Conservation (phyloP, 2,329 filamentous ascomycete species). For the Hymenoscyphus fraxineus region DNA sequence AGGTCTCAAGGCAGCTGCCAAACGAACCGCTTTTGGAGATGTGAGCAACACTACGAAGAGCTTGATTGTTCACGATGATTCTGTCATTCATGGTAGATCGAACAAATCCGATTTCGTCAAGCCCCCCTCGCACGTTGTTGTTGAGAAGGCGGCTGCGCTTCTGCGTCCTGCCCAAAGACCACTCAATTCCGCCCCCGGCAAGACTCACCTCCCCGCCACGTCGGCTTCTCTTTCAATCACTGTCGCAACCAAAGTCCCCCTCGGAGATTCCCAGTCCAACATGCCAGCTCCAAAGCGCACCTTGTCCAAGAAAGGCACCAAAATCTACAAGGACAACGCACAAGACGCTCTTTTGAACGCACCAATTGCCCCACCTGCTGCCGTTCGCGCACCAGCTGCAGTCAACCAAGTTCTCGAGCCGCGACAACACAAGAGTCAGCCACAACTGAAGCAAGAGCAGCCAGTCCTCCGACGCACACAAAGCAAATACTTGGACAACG, state of each 20-base stretch:
- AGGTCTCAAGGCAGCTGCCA: slow-evolving; percentile 61
- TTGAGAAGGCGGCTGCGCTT: slow-evolving; percentile 43
- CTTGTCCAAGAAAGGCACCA: slow-evolving; percentile 48
- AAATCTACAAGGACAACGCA: slow-evolving; percentile 50
- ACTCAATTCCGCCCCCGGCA: slow-evolving; percentile 31
- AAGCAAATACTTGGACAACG: slow-evolving; percentile 24
- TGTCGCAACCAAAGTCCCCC: slow-evolving; percentile 32
- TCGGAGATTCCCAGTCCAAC: slow-evolving; percentile 24
- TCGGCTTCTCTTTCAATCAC: slow-evolving; percentile 13
- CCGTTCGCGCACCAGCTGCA: slow-evolving; percentile 23
- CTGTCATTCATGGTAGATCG: slow-evolving; percentile 45
- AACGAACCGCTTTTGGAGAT: slow-evolving; percentile 78
- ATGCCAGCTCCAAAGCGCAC: slow-evolving; percentile 41
- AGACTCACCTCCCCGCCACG: slow-evolving; percentile 16
- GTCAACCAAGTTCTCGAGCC: slow-evolving; percentile 31
- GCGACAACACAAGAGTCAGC: slow-evolving; percentile 31
- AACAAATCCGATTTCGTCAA: slow-evolving; percentile 26
- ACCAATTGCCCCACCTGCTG: slow-evolving; percentile 30
- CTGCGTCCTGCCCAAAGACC: slow-evolving; percentile 62
- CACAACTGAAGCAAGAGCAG: slow-evolving; percentile 28
- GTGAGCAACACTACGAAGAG: slow-evolving; percentile 63
- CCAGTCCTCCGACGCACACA: slow-evolving; percentile 26
- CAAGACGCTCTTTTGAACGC: not conserved
- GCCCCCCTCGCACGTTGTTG: slow-evolving; percentile 25
- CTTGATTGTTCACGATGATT: slow-evolving; percentile 52